Base-by-base conservation (phyloP, 2,329 filamentous ascomycete genomes). In the Calonectria ilicicola region DNA sequence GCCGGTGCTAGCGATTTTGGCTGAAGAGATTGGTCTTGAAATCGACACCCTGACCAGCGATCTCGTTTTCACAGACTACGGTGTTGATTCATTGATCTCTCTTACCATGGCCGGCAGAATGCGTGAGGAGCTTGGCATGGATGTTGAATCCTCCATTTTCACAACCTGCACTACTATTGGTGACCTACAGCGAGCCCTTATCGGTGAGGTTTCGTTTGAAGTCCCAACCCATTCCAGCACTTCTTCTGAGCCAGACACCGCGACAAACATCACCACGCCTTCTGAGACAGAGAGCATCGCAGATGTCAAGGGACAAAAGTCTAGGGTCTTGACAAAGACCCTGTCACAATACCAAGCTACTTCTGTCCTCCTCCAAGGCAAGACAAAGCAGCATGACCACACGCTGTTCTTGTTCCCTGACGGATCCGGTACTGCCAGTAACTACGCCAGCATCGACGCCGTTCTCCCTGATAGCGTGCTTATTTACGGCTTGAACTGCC, bases 111-210 rank as follows among this genome's bases (percentile, higher is more conserved):
- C 38, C 5, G 49, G 49, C 4, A 21, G 47, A 27, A 42, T 67
- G 32, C 49, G 49, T 2, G 65, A 67, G 29, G 47, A 56, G 32
- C 65, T 67, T 32, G 49, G 38, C 23, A 42, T 67, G 35, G 65
- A 67, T 19, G 40, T 53, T 27, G 38, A 42, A 14, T 58, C 49
- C 21, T 67, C 65, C 17, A 21, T 60, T 15, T 91, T 91, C 76
- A 84, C 89, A 29, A 88, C 91, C 67, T 83, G 88, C 73, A 82
- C 87, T 1, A 91, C 88, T 12, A 85, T 91, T 40, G 87, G 87
- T 19, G 84, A 85, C 23, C 88, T 91, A 82, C 91, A 89, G 79
- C 76, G 70, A 40, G 56, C 32, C 35, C 46, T 71, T 27, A 9
- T 58, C 2, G 67, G 27, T 19, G 38, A 23, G 47, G 32, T 38